Conservation (phyloP, 2,329 filamentous ascomycete species). For the Epichloe sp. region DNA sequence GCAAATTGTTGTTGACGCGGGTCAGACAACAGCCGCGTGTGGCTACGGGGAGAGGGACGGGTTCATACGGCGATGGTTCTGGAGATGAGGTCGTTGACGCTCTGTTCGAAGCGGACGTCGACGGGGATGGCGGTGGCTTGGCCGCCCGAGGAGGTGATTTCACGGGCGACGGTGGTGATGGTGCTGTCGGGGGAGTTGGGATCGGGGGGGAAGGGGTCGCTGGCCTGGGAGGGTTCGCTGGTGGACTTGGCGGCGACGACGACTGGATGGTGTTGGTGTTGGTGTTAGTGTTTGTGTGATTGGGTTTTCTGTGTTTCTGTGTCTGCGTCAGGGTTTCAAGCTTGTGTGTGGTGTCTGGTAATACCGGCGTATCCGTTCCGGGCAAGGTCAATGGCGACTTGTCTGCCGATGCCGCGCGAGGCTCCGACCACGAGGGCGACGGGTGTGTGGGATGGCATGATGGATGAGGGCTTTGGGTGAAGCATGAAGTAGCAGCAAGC, state of each 20-base stretch:
- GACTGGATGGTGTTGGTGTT: slow-evolving; percentile 32
- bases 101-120: slow-evolving; percentile 53
- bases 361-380: slow-evolving; percentile 56
- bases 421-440: slow-evolving; percentile 65
- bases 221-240: slow-evolving; percentile 42
- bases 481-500: no score
- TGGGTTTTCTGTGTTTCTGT: neutral
- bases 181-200: slow-evolving; percentile 65
- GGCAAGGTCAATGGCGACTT: slow-evolving; percentile 67
- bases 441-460: slow-evolving; percentile 20
- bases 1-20: no score
- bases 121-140: slow-evolving; percentile 53
- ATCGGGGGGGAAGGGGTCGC: slow-evolving; percentile 57
- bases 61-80: slow-evolving; percentile 32
- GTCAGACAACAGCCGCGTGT: no score
- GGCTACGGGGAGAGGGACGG: neutral
- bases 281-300: neutral
- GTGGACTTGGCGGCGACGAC: slow-evolving; percentile 66
- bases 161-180: slow-evolving; percentile 65
- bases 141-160: slow-evolving; percentile 54
- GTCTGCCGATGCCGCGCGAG: slow-evolving; percentile 68
- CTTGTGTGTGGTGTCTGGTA: neutral
- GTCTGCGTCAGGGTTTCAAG: neutral
- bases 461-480: no score
- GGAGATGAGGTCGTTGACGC: slow-evolving; percentile 46